A percentile compares a stretch with the other conserved stretches of the same genome.
phyloP scores from a whole-genome alignment of 495 filamentous ascomycete genomes.

The Neurospora sp. region DNA sequence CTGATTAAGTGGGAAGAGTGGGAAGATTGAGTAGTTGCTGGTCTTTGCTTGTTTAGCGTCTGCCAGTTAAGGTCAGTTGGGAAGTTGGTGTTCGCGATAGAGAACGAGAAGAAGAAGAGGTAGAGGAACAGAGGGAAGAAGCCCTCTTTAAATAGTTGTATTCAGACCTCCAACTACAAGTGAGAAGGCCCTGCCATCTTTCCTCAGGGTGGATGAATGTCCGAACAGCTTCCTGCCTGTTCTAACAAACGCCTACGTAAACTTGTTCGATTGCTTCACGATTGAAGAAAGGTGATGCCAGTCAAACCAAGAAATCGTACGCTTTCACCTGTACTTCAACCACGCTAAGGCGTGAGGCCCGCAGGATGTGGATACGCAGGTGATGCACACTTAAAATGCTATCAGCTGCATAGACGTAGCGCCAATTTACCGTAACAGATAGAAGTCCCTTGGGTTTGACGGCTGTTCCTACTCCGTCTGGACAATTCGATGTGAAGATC shows the following conservation, averaged over 20 bases:
- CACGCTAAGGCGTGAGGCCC: not conserved
- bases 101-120: not conserved
- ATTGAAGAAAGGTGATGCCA: not conserved
- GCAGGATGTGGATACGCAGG: not conserved
- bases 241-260: not conserved
- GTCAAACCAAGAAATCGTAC: not conserved
- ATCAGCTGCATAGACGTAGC: not conserved
- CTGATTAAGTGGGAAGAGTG: constrained; percentile 9
- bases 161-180: not conserved
- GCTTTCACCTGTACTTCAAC: not conserved
- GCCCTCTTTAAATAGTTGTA: not conserved
- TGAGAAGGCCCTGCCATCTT: not conserved
- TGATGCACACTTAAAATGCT: not conserved
- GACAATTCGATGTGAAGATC: not conserved
- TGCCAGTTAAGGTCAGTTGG: not conserved
- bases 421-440: not conserved
- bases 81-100: not conserved
- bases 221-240: not conserved
- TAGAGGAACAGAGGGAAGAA: not conserved
- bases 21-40: not conserved
- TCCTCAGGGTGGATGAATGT: not conserved
- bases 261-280: not conserved
- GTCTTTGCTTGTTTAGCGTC: not conserved
- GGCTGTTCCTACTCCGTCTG: not conserved
- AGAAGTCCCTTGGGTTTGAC: not conserved